phyloP scores from a whole-genome alignment of 805 yeast genomes.

The Candida railenensis region DNA sequence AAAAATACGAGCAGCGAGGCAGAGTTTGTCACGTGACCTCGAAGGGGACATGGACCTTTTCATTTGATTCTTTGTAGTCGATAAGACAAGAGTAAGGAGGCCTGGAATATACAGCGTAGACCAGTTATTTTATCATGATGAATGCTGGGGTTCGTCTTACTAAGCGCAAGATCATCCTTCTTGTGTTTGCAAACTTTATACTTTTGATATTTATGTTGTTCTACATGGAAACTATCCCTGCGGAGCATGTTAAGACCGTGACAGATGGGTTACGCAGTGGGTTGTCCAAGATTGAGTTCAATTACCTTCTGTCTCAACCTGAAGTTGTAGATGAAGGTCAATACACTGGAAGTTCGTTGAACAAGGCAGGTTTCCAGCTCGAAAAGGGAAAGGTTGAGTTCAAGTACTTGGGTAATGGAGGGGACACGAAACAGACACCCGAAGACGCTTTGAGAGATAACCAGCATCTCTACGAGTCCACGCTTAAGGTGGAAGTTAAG shows the following conservation, averaged over 20 bases:
- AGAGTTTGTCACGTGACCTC: too few relatives aligned
- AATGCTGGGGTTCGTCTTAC: neutral
- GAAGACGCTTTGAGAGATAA: constrained; percentile 38
- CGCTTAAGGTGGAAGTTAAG: constrained; percentile 33
- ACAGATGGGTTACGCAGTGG: constrained; percentile 7
- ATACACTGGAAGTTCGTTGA: neutral
- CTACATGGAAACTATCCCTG: constrained; percentile 10
- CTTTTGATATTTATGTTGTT: constrained; percentile 9
- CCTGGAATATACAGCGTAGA: too few relatives aligned
- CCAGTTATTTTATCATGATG: too few relatives aligned
- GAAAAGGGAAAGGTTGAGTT: constrained; percentile 32
- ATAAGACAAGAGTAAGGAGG: too few relatives aligned
- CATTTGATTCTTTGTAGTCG: too few relatives aligned
- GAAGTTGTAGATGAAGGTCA: neutral
- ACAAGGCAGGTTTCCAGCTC: constrained; percentile 15
- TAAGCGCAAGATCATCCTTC: constrained; percentile 3
- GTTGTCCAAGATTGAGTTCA: constrained; percentile 13
- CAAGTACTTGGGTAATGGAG: constrained; percentile 26
- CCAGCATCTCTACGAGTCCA: constrained; percentile 32
- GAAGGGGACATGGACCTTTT: too few relatives aligned
- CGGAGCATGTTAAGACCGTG: constrained; percentile 2
- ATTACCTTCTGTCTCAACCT: neutral
- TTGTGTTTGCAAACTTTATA: constrained; percentile 12
- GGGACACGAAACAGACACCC: constrained; percentile 18
- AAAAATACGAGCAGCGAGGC: too few relatives aligned